Base-by-base conservation (phyloP, 805 yeast species). In the Grigorovia jiainica region DNA sequence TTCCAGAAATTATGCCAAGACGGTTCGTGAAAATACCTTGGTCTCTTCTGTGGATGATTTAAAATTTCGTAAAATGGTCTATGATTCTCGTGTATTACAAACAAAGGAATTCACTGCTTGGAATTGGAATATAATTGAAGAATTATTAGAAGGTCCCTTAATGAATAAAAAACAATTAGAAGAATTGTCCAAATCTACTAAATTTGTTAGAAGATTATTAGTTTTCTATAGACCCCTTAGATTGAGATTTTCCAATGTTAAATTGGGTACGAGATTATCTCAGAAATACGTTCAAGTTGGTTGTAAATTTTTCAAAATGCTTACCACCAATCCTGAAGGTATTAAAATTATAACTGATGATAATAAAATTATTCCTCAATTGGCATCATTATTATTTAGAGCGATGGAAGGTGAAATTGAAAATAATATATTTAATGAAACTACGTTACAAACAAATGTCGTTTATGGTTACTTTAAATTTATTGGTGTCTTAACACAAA, bases 141-240 rank as follows among this genome's bases (percentile, higher is more conserved):
- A 78, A 44, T 63, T 92, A n/a, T 72, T 87, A 50, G 80, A 74
- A 50, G 96, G 96, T 0, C 95, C 97, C 0, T 61, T 92, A n/a
- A 61, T 75, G 44, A 80, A 76, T 52, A 80, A 84, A 0, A 75
- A 69, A 48, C 67, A 86, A 38, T 68, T 92, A 34, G 95, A 87
- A 25, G 97, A 90, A 43, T 67, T 82, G 1, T 70, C 78, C 29
- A 78, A 73, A 51, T 79, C 82, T 2, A 87, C 97, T 1, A 90
- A 89, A 53, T 86, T 92, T 53, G 70, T 89, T 57, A 89, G 90
- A 55, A 66, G 96, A 43, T 58, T 92, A 20, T 60, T 89, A 51
- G 84, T 95, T 2, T 92, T 90, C 57, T 90, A 79, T 57, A 70
- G 97, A 41, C 98, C 99, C 0, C 82, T 89, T 65, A 89, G 94